Evolutionary conservation across 1,284 basidiomycete genomes (phyloP), one percentile per base, ranked within the genome.

Genomic region (Sporisorium graminicola): DNA sequence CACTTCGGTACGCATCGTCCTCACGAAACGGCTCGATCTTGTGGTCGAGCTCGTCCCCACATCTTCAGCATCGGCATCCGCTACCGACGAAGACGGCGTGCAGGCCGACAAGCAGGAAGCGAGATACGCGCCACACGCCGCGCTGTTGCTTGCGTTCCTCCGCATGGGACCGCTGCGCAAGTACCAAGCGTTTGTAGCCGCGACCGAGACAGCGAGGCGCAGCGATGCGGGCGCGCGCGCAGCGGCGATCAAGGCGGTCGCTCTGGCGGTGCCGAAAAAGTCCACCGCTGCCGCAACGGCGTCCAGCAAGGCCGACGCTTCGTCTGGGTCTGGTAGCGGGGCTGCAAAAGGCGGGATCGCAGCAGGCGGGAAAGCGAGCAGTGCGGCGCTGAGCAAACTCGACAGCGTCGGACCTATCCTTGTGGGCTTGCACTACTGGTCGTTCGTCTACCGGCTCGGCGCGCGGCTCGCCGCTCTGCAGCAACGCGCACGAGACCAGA

Each of bases 381-480:
- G 55, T 29, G 24, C 26, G 7, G 61, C 57, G 18, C 22, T 72
- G 22, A 10, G 9, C 1, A 61, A 55, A 14, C 46, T 64, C 35
- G 72, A 67, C 22, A 57, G 27, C 2, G 20, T 78, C 3, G 68
- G 67, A 0, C 68, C 76, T 0, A 24, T 76, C 7, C 16, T 78
- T 0, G 62, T 74, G 0, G 49, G 52, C 1, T 47, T 78, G 29
- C 76, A 78, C 33, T 78, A 74, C 58, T 61, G 60, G 62, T 78
- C 76, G 8, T 78, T 78, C 18, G 59, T 75, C 22, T 40, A 53
- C n/a, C 56, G 59, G 3, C 58, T 78, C 0, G 56, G 63, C 0
- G 26, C 9, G 2, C 2, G 59, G 22, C 29, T 78, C 14, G 5
- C 22, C 27, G 18, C 40, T 26, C 3, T 71, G 18, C 60, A 65